Conservation (phyloP, 2,329 filamentous ascomycete species). For the Colletotrichum graminicola region DNA sequence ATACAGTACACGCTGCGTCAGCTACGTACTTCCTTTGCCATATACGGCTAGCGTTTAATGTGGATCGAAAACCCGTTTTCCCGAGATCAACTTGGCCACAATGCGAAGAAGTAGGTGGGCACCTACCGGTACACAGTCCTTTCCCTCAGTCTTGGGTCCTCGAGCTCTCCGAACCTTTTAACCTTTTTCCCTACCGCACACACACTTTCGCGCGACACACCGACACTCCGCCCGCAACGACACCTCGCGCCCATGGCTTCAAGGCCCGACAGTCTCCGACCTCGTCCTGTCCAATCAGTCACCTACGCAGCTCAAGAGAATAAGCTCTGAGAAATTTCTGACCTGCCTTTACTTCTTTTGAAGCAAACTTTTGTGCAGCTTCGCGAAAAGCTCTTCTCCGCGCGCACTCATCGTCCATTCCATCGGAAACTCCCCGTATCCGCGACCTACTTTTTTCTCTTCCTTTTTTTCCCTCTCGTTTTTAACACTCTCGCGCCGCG, state of each 20-base stretch:
- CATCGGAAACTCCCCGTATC: constrained; percentile 27
- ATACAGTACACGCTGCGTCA: not conserved
- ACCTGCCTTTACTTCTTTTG: not conserved
- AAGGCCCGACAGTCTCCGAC: constrained; percentile 5
- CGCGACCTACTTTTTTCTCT: constrained; percentile 14
- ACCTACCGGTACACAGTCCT: too few species aligned
- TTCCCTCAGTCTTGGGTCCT: not conserved
- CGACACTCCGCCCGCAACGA: constrained; percentile 11
- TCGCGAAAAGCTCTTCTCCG: constrained; percentile 7
- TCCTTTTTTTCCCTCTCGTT: not conserved
- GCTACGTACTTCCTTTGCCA: not conserved
- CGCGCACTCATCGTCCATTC: not conserved
- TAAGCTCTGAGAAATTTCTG: constrained; percentile 8
- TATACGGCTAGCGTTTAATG: constrained; percentile 12
- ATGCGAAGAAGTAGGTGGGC: too few species aligned
- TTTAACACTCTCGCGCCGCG: constrained; percentile 11
- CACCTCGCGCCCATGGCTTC: constrained; percentile 22
- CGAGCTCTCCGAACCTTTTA: constrained; percentile 5
- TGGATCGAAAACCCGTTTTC: constrained; percentile 10
- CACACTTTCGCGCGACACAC: constrained; percentile 29
- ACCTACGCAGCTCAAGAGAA: not conserved
- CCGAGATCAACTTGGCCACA: constrained; percentile 20
- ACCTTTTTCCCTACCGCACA: constrained; percentile 4
- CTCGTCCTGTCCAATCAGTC: not conserved
- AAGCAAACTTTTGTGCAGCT: constrained; percentile 3